A percentile compares a stretch with the other conserved stretches of the same genome.
phyloP scores from a whole-genome alignment of 176 grass and related monocot genomes.

The Oryza longistaminata region DNA sequence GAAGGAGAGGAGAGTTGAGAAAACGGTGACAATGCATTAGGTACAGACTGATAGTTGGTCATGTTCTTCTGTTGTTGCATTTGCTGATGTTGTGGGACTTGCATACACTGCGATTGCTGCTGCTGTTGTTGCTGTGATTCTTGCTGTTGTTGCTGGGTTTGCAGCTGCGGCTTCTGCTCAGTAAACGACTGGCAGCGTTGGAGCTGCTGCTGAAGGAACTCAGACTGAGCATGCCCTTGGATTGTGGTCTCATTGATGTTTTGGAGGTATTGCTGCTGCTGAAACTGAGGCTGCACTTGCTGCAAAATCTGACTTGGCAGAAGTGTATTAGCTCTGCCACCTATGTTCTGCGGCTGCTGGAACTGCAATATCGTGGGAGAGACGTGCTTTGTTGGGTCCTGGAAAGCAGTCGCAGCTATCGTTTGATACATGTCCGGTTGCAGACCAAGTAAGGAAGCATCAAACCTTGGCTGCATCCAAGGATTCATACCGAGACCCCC shows the following conservation, averaged over 20 bases:
- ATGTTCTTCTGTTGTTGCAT: conserved; percentile 68
- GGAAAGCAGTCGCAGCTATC: conserved; percentile 52
- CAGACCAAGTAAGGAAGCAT: conserved; percentile 61
- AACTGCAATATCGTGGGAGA: conserved; percentile 81
- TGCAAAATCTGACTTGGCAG: conserved; percentile 68
- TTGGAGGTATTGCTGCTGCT: conserved; percentile 58
- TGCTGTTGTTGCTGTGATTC: conserved; percentile 54
- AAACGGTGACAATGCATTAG: conserved; percentile 48
- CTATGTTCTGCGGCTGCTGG: conserved; percentile 65
- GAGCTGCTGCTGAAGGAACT: conserved; percentile 65
- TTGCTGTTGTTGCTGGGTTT: conserved; percentile 41
- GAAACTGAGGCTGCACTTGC: conserved; percentile 65
- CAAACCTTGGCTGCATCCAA: conserved; percentile 85
- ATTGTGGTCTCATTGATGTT: conserved; percentile 47
- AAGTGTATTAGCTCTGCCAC: conserved; percentile 45
- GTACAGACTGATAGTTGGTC: conserved; percentile 48
- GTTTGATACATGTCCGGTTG: conserved; percentile 78
- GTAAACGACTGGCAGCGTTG: conserved; percentile 47
- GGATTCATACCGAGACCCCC: conserved; percentile 63
- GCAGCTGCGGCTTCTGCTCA: conserved; percentile 62
- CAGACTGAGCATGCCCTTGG: conserved; percentile 61
- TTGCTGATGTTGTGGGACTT: conserved; percentile 71
- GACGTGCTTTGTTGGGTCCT: conserved; percentile 63
- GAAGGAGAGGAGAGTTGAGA: conserved; percentile 43
- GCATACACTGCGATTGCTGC: conserved; percentile 58